Evolutionary conservation across 108 stramenopile genomes (phyloP).

Genomic region (Bacterosira constricta): DNA sequence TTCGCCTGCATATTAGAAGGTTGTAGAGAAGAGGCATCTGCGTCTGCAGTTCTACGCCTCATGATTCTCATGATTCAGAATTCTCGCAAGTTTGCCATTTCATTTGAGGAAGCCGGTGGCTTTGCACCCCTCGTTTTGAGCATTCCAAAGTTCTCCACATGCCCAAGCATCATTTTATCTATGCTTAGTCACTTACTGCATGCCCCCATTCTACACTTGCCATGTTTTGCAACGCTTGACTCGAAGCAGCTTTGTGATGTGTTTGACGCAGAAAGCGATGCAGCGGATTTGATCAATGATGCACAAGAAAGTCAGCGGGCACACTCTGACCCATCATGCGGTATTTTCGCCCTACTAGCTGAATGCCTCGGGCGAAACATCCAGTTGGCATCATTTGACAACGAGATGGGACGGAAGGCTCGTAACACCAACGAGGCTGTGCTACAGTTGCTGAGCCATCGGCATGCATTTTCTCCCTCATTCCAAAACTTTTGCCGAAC

Average conservation of each 20-base stretch:
- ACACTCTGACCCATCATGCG: slow-evolving; percentile 72
- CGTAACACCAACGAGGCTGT: slow-evolving; percentile 82
- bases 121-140: slow-evolving; percentile 86
- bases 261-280: slow-evolving; percentile 77
- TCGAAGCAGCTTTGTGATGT: slow-evolving; percentile 76
- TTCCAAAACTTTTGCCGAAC: slow-evolving; percentile 86
- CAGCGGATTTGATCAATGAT: slow-evolving; percentile 43
- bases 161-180: slow-evolving; percentile 76
- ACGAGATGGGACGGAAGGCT: slow-evolving; percentile 69
- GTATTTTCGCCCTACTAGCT: slow-evolving; percentile 84
- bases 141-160: slow-evolving; percentile 87
- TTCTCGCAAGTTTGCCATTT: slow-evolving; percentile 68
- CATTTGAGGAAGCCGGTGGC: slow-evolving; percentile 81
- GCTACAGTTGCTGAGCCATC: slow-evolving; percentile 75
- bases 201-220: slow-evolving; percentile 81
- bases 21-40: slow-evolving; percentile 85
- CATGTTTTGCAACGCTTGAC: slow-evolving; percentile 72
- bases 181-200: slow-evolving; percentile 83
- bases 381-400: slow-evolving; percentile 72
- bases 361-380: slow-evolving; percentile 90
- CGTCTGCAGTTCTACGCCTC: slow-evolving; percentile 81
- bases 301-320: slow-evolving; percentile 24
- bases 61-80: slow-evolving; percentile 89
- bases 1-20: slow-evolving; percentile 90
- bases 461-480: slow-evolving; percentile 70